These are phyloP conservation scores for Coemansia sp. DNA, from an alignment of 192 early-diverging fungal genomes.

Conservation along the genomic window DNA sequence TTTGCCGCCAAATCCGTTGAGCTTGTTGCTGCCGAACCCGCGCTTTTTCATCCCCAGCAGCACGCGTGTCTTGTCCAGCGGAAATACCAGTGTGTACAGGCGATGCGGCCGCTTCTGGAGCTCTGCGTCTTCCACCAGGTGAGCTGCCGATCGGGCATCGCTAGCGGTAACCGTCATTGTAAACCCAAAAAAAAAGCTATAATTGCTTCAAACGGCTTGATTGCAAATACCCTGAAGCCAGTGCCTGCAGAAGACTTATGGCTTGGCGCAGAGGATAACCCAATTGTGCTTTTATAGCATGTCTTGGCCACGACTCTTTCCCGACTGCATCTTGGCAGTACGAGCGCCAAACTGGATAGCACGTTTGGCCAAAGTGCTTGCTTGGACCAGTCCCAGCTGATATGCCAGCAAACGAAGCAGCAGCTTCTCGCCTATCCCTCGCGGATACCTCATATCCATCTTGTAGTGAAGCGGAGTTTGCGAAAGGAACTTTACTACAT, in stretches of 20 bases:
- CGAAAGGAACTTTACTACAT: slow-evolving; percentile 67
- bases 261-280: no score
- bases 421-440: slow-evolving; percentile 89
- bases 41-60: slow-evolving; percentile 80
- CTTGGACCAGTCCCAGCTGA: slow-evolving; percentile 60
- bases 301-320: slow-evolving; percentile 34
- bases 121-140: slow-evolving; percentile 28
- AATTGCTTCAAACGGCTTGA: no score
- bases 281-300: slow-evolving; percentile 4
- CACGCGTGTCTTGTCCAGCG: slow-evolving; percentile 39
- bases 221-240: no score
- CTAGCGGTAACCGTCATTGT: no score
- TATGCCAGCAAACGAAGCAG: slow-evolving; percentile 72
- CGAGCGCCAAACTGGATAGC: slow-evolving; percentile 97
- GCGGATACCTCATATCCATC: slow-evolving; percentile 71
- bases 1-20: slow-evolving; percentile 82
- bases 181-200: no score
- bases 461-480: slow-evolving; percentile 74
- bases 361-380: slow-evolving; percentile 73
- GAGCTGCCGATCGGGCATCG: slow-evolving; percentile 30
- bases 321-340: slow-evolving; percentile 85
- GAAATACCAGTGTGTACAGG: slow-evolving; percentile 49
- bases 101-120: slow-evolving; percentile 23
- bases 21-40: slow-evolving; percentile 66
- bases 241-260: no score